These are phyloP conservation scores for Rhizomucor pusillus DNA, from an alignment of 371 early-diverging fungal species.

Conservation along the genomic window DNA sequence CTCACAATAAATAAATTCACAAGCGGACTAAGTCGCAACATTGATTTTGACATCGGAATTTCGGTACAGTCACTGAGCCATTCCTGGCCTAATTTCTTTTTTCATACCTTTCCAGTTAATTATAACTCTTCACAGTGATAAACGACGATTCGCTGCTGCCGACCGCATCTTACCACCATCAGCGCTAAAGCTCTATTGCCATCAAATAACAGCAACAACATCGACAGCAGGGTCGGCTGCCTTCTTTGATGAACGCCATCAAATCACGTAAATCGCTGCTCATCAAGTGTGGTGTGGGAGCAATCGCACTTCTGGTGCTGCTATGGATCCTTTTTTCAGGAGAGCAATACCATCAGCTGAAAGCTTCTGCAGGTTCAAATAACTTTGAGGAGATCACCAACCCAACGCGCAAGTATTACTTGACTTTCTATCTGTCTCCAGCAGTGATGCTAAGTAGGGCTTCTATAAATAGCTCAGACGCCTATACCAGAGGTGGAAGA, in stretches of 20 bases:
- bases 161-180: constrained; percentile 23
- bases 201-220: constrained; percentile 39
- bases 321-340: constrained; percentile 17
- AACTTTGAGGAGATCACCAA: not conserved
- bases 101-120: not conserved
- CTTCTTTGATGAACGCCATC: constrained; percentile 22
- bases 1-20: too few relatives aligned
- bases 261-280: constrained; percentile 21
- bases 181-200: constrained; percentile 41
- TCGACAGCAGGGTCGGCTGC: constrained; percentile 25
- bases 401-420: not conserved
- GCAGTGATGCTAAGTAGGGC: too few relatives aligned
- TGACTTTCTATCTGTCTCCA: too few relatives aligned
- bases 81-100: not conserved
- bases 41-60: too few relatives aligned
- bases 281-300: constrained; percentile 11
- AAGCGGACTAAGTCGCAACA: too few relatives aligned
- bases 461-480: constrained; percentile 1
- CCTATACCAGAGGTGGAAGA: constrained; percentile 7
- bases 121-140: constrained; percentile 4
- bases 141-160: constrained; percentile 5
- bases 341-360: constrained; percentile 8
- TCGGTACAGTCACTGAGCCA: too few relatives aligned
- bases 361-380: not conserved
- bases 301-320: constrained; percentile 12